A percentile compares a stretch with the other conserved stretches of the same genome.
Evolutionary conservation across 129 eudicot genomes (phyloP).

Genomic region (Dittrichia graveolens): DNA sequence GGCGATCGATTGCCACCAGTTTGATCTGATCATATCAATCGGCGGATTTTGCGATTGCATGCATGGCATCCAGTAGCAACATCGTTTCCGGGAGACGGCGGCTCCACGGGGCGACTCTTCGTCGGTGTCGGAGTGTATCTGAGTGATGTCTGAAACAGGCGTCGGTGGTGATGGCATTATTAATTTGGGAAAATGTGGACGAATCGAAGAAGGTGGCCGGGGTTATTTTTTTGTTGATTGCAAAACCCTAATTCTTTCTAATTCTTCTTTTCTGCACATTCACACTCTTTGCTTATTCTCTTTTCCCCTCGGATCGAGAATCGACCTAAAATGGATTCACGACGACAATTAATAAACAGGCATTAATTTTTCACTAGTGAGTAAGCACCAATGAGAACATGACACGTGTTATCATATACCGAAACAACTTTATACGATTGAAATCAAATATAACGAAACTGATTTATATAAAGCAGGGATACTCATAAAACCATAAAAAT

Average conservation of each 20-base stretch:
- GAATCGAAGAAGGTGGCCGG: no score
- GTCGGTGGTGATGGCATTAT: constrained; percentile 12
- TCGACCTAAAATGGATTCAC: no score
- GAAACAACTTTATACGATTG: no score
- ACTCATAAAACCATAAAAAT: no score
- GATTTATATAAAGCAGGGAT: no score
- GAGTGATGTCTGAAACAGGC: not conserved
- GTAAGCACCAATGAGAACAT: not conserved
- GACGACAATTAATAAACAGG: no score
- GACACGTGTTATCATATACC: not conserved
- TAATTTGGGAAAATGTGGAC: not conserved
- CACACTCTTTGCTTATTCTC: not conserved
- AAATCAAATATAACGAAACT: no score
- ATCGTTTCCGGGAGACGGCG: constrained; percentile 24
- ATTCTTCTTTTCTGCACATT: constrained; percentile 7
- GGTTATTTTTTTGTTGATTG: no score
- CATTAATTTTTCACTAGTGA: no score
- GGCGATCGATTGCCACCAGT: constrained; percentile 36
- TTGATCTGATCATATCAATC: constrained; percentile 3
- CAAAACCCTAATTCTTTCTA: no score
- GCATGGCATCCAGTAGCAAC: constrained; percentile 52
- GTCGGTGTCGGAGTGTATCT: constrained; percentile 12
- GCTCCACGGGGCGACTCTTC: constrained; percentile 37
- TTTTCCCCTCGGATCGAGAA: not conserved
- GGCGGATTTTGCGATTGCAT: constrained; percentile 30